Percentiles rank a stretch among this genome's conserved stretches.
Conservation (phyloP, 2,329 filamentous ascomycete species). For the Alternaria sp. region DNA sequence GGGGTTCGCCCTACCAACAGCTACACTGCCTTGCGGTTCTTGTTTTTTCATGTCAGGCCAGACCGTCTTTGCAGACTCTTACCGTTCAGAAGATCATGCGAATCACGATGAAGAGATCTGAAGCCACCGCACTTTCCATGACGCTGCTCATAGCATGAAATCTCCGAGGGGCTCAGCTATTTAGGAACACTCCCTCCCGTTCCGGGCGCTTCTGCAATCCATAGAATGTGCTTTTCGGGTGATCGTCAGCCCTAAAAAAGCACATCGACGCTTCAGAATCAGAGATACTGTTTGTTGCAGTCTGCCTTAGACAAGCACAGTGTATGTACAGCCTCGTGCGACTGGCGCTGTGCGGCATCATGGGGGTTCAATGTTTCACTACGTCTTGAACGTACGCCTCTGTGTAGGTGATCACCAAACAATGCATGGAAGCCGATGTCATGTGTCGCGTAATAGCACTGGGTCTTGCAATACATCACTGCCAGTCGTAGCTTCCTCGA, state of each 20-base stretch:
- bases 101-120: not conserved
- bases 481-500: not conserved
- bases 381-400: not conserved
- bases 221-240: not conserved
- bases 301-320: conserved; percentile 16
- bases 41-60: not conserved
- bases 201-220: conserved; percentile 5
- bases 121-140: conserved; percentile 7
- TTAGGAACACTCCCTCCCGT: conserved; percentile 4
- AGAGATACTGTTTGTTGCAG: not conserved
- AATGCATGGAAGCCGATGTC: not conserved
- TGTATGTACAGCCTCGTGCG: conserved; percentile 6
- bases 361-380: conserved; percentile 10
- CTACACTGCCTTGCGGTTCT: not conserved
- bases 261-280: not conserved
- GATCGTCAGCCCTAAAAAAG: conserved; percentile 4
- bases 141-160: conserved; percentile 1
- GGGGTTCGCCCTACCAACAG: not conserved
- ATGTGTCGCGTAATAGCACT: not conserved
- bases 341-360: conserved; percentile 2
- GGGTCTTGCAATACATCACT: not conserved
- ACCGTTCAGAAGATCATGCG: not conserved
- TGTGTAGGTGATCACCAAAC: not conserved
- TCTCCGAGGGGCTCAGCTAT: conserved; percentile 9
- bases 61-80: not conserved